Evolutionary conservation across 2,329 filamentous ascomycete genomes (phyloP), one percentile per base, ranked within the genome.

Genomic region (Fusarium setosum): DNA sequence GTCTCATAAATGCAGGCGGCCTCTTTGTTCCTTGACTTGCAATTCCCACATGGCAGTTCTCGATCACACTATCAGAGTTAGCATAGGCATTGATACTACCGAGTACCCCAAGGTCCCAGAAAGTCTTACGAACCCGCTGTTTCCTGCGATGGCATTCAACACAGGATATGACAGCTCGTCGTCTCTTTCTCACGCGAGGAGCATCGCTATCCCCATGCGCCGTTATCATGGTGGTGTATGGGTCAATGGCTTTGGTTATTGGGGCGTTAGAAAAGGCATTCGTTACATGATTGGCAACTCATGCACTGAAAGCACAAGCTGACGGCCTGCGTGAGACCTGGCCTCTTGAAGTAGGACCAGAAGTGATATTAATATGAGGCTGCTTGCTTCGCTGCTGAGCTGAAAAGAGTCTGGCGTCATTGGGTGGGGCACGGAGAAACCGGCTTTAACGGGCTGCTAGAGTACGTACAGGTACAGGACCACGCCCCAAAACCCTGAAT

Each of bases 81-180:
- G 49, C 41, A 40, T 24, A 18, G 10, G 32, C 15, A 5, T 15
- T 15, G n/a, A 4, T 7, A 4, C 23, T 17, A 15, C 4, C 40
- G 6, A 8, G 7, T 10, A 4, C 13, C 11, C 13, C 23, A 7
- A 4, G 13, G 13, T 17, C 13, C 26, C 9, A 26, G 4, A 6
- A 13, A 34, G 23, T 15, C 17, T 17, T 21, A 60, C 69, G 31
- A 47, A 84, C 84, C 81, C 87, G 87, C 72, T 88, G 86, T 72
- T 90, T 90, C 60, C 88, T 81, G 61, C 87, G 80, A 74, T 90
- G 88, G 67, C 88, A 90, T 72, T 90, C 87, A 11, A 83, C 87
- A 68, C 88, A 90, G 8, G 86, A 89, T 57, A 90, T 87, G 41
- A 89, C 86, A 38, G 87, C 80, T 35, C 88, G 82, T 69, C 85